phyloP scores from a whole-genome alignment of 768 basidiomycete genomes.

The Termitomyces sp. region DNA sequence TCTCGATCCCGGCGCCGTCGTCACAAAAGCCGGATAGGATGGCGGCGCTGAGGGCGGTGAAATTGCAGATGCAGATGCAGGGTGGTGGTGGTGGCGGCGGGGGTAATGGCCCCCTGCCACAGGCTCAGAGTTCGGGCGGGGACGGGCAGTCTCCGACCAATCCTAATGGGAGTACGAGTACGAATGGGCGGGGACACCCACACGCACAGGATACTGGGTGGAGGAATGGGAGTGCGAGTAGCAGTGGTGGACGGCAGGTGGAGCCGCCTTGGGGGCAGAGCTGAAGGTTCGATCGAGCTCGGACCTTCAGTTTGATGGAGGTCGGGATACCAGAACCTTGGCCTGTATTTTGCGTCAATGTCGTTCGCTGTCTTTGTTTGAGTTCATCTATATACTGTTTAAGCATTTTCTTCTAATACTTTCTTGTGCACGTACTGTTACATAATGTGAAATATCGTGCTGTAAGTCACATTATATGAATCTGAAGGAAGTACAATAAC shows the following conservation, averaged over 20 bases:
- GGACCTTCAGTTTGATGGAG: too few species aligned
- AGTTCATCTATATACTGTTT: background rate
- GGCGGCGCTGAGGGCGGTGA: conserved; percentile 6
- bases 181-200: background rate
- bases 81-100: background rate
- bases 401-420: background rate
- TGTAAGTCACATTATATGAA: too few species aligned
- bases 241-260: background rate
- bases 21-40: conserved; percentile 2
- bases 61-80: conserved; percentile 5
- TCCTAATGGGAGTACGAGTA: background rate
- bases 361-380: background rate
- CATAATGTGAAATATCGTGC: too few species aligned
- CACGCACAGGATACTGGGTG: background rate
- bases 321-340: background rate
- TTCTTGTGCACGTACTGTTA: background rate
- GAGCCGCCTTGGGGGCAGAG: background rate
- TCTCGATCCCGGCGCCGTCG: background rate
- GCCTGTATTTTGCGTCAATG: background rate
- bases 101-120: background rate
- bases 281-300: background rate
- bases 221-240: background rate
- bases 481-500: too few species aligned
- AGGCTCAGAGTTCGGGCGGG: background rate
- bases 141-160: background rate